Base-by-base conservation (phyloP, 2,329 filamentous ascomycete genomes). In the Diaporthe citriasiana region DNA sequence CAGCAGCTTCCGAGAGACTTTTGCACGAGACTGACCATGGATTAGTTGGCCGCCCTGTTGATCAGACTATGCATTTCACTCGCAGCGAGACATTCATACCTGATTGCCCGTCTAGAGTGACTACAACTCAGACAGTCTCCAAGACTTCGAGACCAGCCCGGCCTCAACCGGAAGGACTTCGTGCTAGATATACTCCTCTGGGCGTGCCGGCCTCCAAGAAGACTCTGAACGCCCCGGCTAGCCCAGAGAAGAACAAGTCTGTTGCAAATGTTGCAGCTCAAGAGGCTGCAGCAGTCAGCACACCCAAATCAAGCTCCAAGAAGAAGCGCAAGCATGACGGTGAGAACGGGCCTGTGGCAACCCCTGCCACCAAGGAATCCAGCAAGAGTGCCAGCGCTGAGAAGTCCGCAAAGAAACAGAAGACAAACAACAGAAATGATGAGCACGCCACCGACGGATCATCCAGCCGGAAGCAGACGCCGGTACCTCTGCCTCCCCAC, bases 141-240 rank as follows among this genome's bases (percentile, higher is more conserved):
- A 71, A 68, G 17, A 83, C 88, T 6, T 84, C 87, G 73, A 89
- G 85, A 74, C 81, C 87, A 1, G 85, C 90, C 65, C 89, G 92
- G 74, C 85, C 89, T 59, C 93, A 95, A 80, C 93, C 93, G 1
- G 87, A 89, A 78, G 92, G 91, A 9, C 83, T 95, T 71, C 90
- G 88, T 78, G 89, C 91, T 82, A 89, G 93, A 45, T 95, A 89
- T 82, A 88, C 88, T 71, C 93, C 93, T 1, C 89, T 93, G 57
- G 93, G 93, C 38, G 85, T 89, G 30, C 75, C 75, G 17, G 40
- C 42, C 56, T 77, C 84, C 12, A 80, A 78, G 33, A 77, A 78
- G 15, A 56, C 73, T 13, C 66, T 75, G 30, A 27, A 76, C 6
- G 76, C 71, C 22, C 42, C 68, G n/a, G 33, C 68, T 1, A 74